Base-by-base conservation (phyloP, 495 filamentous ascomycete species). In the Lindgomyces ingoldianus region DNA sequence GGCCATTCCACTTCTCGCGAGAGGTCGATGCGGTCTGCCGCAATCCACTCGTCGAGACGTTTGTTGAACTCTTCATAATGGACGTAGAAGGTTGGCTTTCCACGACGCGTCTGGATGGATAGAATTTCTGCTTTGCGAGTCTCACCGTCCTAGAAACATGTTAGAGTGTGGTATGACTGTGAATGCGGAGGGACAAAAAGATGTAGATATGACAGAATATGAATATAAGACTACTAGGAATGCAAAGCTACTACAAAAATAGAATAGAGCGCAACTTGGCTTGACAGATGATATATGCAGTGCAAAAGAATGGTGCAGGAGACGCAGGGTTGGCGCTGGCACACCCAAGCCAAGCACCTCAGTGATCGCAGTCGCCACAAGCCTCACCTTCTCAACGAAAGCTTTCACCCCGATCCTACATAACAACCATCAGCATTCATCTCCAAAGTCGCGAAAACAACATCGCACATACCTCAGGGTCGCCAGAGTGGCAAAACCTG, bases 31-130 rank as follows among this genome's bases (percentile, higher is more conserved):
- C 93, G 84, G 42, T 84, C 79, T 33, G 88, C 84, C 0, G 87
- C 80, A 44, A 98, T 84, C 95, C 95, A 98, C 83, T 98, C 93
- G 76, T 98, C 94, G 18, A 98, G 83, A 79, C 94, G 94, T 73
- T 98, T 98, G 79, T 98, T 98, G 85, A 96, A 98, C 67, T 97
- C 95, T 61, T 96, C 91, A 76, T 98, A 98, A 75, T 98, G 96
- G 69, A 96, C 93, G 73, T 83, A 86, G 55, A 29, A 68, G 19
- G 27, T 57, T 11, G 55, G 61, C 24, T 89, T 85, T 66, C 89
- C 91, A 69, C 94, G 93, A 8, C 89, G 87, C 51, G 89, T 89
- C 69, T 87, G 84, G 45, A 97, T 93, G 25, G 89, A 91, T 12
- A 98, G 76, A 60, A 98, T 97, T 75, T 97, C 94, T 53, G 94